Conservation (phyloP, 495 filamentous ascomycete genomes). For the Aspergillus indologenus region DNA sequence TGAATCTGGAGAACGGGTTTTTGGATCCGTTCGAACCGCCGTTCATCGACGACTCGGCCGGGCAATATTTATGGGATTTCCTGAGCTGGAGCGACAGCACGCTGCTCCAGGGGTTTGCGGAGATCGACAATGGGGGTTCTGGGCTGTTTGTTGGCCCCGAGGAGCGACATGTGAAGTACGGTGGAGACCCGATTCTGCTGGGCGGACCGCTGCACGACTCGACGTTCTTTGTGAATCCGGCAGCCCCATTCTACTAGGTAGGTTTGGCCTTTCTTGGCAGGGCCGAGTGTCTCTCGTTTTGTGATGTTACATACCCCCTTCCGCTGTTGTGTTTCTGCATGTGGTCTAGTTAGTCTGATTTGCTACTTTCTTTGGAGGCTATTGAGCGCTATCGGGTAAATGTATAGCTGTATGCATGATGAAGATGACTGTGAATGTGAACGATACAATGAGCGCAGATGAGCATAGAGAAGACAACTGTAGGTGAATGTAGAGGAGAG, state of each 20-base stretch:
- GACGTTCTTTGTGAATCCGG: slow-evolving; percentile 29
- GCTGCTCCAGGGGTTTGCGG: slow-evolving; percentile 33
- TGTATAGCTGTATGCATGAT: background rate
- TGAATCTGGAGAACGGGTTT: slow-evolving; percentile 25
- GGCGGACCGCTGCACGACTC: slow-evolving; percentile 24
- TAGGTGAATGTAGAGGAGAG: background rate
- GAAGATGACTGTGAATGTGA: too few relatives aligned
- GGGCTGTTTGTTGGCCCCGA: slow-evolving; percentile 28
- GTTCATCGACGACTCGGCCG: slow-evolving; percentile 33
- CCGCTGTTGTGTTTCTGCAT: background rate
- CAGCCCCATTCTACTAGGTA: slow-evolving; percentile 24
- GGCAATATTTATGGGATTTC: slow-evolving; percentile 44
- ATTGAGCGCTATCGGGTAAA: background rate
- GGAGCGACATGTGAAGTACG: slow-evolving; percentile 32
- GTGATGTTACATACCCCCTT: background rate
- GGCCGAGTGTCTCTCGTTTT: background rate
- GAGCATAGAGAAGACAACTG: background rate
- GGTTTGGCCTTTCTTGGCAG: background rate
- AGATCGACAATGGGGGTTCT: slow-evolving; percentile 29
- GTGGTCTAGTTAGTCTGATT: background rate
- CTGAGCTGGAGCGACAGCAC: slow-evolving; percentile 43
- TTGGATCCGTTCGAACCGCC: slow-evolving; percentile 27
- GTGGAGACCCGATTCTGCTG: slow-evolving; percentile 25
- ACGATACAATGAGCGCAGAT: too few relatives aligned
- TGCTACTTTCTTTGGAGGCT: background rate